These are phyloP conservation scores for Evernia prunastri DNA, from an alignment of 495 filamentous ascomycete species.

Conservation along the genomic window DNA sequence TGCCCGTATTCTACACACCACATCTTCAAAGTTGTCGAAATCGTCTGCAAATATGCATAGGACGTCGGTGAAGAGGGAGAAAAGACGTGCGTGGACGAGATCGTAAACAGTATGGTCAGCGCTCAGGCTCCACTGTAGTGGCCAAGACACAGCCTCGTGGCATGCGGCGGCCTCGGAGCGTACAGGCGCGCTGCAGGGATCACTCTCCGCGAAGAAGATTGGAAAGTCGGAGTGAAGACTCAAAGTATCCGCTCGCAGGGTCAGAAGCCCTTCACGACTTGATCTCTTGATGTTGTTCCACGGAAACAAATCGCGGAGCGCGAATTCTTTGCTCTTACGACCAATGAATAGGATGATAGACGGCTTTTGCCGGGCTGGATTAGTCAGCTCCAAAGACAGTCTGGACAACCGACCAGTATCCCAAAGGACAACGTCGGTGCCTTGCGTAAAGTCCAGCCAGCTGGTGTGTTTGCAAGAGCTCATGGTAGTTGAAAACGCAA, in stretches of 20 bases:
- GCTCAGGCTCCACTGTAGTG: conserved; percentile 13
- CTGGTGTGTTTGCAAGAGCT: conserved; percentile 23
- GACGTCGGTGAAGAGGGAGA: conserved; percentile 30
- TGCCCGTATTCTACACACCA: conserved; percentile 20
- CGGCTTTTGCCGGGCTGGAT: conserved; percentile 22
- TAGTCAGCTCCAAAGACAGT: conserved; percentile 25
- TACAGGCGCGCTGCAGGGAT: conserved; percentile 18
- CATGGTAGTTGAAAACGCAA: background rate
- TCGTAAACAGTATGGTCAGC: conserved; percentile 15
- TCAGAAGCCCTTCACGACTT: conserved; percentile 19
- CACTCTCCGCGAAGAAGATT: conserved; percentile 27
- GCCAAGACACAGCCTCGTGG: conserved; percentile 20
- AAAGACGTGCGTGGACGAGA: conserved; percentile 28
- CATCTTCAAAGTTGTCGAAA: conserved; percentile 25
- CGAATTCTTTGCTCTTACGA: conserved; percentile 25
- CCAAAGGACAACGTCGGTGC: conserved; percentile 21
- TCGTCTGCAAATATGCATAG: conserved; percentile 34
- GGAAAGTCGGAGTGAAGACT: conserved; percentile 23
- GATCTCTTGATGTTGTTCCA: conserved; percentile 23
- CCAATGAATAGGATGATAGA: conserved; percentile 28
- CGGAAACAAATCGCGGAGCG: conserved; percentile 25
- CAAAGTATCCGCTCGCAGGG: conserved; percentile 24
- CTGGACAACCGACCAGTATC: conserved; percentile 22
- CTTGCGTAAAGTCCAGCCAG: conserved; percentile 25
- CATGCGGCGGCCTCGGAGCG: conserved; percentile 13